Evolutionary conservation across 2,329 filamentous ascomycete genomes (phyloP).

Genomic region (Madurella fahalii): DNA sequence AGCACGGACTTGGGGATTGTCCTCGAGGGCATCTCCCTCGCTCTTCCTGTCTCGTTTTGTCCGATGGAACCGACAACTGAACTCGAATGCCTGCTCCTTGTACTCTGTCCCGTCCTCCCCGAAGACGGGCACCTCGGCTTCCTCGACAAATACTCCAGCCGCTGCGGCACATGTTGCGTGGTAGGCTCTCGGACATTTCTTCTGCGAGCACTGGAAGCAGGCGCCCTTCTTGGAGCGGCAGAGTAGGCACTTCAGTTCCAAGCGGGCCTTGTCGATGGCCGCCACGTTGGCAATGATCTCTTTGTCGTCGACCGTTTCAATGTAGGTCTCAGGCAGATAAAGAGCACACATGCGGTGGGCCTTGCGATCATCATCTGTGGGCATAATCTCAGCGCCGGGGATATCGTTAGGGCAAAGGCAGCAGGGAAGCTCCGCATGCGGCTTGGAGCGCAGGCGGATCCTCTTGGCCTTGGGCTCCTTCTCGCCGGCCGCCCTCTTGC

Average conservation of each 20-base stretch:
- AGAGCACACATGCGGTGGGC: constrained; percentile 85
- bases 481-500: constrained; percentile 53
- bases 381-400: constrained; percentile 72
- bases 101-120: constrained; percentile 90
- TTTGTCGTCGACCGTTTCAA: constrained; percentile 65
- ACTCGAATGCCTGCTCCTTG: constrained; percentile 85
- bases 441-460: constrained; percentile 68
- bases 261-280: constrained; percentile 78
- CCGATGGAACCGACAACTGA: constrained; percentile 91
- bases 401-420: constrained; percentile 90
- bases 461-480: constrained; percentile 55
- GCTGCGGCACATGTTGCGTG: constrained; percentile 92
- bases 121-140: constrained; percentile 80
- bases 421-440: constrained; percentile 72
- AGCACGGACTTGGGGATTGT: constrained; percentile 62
- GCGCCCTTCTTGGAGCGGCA: constrained; percentile 93
- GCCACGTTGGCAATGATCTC: constrained; percentile 75
- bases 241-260: constrained; percentile 91
- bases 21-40: constrained; percentile 65
- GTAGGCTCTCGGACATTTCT: constrained; percentile 90
- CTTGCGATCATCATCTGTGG: constrained; percentile 81
- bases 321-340: constrained; percentile 88
- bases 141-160: constrained; percentile 87
- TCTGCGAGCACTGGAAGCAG: constrained; percentile 93
- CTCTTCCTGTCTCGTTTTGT: constrained; percentile 77